Conservation (phyloP, 176 grass and related monocot genomes). For the Aegilops sharonensis region DNA sequence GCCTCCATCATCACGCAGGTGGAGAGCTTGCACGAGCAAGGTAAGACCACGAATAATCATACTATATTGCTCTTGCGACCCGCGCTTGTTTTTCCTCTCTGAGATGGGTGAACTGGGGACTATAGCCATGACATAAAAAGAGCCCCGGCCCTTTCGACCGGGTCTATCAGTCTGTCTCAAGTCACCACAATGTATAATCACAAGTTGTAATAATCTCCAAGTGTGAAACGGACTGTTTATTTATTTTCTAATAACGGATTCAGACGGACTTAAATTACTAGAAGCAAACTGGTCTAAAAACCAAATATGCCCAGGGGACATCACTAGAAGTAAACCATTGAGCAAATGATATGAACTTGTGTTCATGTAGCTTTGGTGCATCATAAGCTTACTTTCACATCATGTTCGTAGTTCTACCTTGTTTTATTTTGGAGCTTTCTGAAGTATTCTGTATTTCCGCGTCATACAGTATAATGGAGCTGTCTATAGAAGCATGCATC, state of each 20-base stretch:
- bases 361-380: neutral
- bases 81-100: neutral
- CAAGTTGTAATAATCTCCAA: neutral
- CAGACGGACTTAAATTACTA: neutral
- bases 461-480: neutral
- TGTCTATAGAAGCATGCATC: neutral
- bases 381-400: neutral
- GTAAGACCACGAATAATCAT: conserved; percentile 50
- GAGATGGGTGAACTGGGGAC: neutral
- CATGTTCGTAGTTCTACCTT: neutral
- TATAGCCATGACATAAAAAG: neutral
- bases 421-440: neutral
- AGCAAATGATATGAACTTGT: neutral
- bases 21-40: conserved; percentile 74
- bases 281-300: neutral
- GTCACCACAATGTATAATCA: neutral
- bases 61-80: neutral
- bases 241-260: neutral
- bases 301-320: neutral
- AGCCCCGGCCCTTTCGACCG: neutral
- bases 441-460: neutral
- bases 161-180: neutral
- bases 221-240: neutral
- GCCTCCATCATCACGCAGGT: conserved; percentile 72
- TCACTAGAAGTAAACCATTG: neutral